These are phyloP conservation scores for Shiraia bambusicola DNA, from an alignment of 2,329 filamentous ascomycete species.

Conservation along the genomic window DNA sequence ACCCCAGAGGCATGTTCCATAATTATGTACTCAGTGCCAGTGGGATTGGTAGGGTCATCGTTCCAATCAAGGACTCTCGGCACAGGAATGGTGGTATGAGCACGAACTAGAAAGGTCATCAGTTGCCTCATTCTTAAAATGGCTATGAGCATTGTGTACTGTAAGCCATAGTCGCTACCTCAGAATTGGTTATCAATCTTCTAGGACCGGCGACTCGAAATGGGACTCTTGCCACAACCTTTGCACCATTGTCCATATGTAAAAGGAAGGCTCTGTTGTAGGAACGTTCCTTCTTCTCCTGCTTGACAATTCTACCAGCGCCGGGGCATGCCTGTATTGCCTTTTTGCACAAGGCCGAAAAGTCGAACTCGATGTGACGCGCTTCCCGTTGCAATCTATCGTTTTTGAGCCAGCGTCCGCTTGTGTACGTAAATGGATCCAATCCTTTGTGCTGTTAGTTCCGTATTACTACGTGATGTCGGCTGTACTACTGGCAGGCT, in stretches of 20 bases:
- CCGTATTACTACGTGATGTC: too few species aligned
- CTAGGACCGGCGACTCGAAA: slow-evolving; percentile 41
- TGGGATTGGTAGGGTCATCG: slow-evolving; percentile 34
- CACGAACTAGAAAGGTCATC: slow-evolving; percentile 29
- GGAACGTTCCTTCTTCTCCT: slow-evolving; percentile 46
- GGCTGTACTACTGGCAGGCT: too few species aligned
- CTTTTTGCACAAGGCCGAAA: slow-evolving; percentile 39
- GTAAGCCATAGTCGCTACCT: slow-evolving; percentile 48
- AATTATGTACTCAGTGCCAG: slow-evolving; percentile 42
- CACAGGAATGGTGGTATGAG: slow-evolving; percentile 43
- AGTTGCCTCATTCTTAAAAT: not conserved
- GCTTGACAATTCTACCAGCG: slow-evolving; percentile 32
- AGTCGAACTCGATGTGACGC: slow-evolving; percentile 44
- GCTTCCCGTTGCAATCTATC: slow-evolving; percentile 38
- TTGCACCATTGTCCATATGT: slow-evolving; percentile 37
- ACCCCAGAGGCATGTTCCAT: slow-evolving; percentile 38
- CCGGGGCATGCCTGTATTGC: slow-evolving; percentile 39
- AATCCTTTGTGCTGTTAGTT: too few species aligned
- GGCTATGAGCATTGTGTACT: slow-evolving; percentile 35
- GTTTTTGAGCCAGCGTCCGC: slow-evolving; percentile 34
- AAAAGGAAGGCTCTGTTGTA: slow-evolving; percentile 48
- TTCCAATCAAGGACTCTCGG: slow-evolving; percentile 47
- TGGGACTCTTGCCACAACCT: slow-evolving; percentile 45
- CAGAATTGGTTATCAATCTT: slow-evolving; percentile 42
- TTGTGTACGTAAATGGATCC: slow-evolving; percentile 17